Evolutionary conservation across 208 protist species (phyloP).

Genomic region (Borovskyia barvae): DNA sequence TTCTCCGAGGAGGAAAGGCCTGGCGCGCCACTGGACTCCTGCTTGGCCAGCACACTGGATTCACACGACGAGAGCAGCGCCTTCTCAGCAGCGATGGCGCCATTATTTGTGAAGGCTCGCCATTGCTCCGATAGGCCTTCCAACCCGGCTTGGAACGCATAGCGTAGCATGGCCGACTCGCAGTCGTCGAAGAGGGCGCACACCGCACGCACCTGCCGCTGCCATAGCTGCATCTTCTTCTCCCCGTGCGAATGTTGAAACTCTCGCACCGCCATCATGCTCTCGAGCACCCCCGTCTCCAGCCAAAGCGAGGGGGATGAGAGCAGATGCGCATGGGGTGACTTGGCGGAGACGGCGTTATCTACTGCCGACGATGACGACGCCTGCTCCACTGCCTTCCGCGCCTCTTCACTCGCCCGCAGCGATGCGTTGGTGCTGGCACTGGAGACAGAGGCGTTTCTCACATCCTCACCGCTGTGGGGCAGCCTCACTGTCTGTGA

Average conservation of each 20-base stretch:
- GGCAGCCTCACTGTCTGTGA: background rate
- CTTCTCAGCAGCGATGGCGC: constrained; percentile 15
- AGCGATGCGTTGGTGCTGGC: background rate
- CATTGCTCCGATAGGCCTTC: constrained; percentile 2
- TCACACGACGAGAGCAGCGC: constrained; percentile 7
- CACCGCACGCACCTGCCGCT: constrained; percentile 9
- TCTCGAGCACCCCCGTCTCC: background rate
- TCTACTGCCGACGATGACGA: no score
- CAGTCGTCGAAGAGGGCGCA: constrained; percentile 17
- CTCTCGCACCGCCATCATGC: constrained; percentile 3
- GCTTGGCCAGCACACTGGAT: background rate
- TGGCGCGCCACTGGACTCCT: background rate
- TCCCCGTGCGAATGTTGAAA: background rate
- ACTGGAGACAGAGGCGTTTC: background rate
- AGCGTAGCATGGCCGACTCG: constrained; percentile 3
- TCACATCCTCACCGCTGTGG: background rate
- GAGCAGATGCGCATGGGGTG: no score
- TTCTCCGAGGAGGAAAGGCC: constrained; percentile 3
- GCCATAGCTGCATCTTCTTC: background rate
- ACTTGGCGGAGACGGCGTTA: no score
- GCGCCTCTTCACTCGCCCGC: background rate
- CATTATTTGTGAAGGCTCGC: constrained; percentile 21
- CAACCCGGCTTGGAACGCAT: constrained; percentile 6
- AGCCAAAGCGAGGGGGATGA: no score
- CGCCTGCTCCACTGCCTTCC: no score